Base-by-base conservation (phyloP, 2,329 filamentous ascomycete species). In the Aspergillus sp. region DNA sequence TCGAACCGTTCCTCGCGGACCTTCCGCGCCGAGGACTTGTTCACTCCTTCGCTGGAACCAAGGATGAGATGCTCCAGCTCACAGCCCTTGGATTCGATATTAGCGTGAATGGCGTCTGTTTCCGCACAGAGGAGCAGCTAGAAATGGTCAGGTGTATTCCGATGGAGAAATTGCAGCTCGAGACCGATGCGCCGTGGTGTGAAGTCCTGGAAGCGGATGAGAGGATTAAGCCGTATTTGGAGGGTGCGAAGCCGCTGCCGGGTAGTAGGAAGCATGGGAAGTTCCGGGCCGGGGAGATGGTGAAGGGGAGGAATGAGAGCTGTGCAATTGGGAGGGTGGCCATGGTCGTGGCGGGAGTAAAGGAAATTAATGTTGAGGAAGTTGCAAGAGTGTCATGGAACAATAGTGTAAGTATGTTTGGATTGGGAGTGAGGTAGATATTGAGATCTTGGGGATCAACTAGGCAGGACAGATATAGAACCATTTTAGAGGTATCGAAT, bases 1-100 rank as follows among this genome's bases (percentile, higher is more conserved):
- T 83, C 8, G 64, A 63, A 13, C 73, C 75, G 0, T 82, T 80
- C 56, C 24, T 78, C 0, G 44, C 65, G 0, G 61, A 58, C 4
- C 64, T 81, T 3, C 75, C 76, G 3, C 66, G 69, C 2, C 62
- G 68, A 4, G 93, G 89, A 5, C 83, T 96, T 11, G 93, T 97
- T 49, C 93, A 97, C 76, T 91, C 88, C 66, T 96, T 96, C 69
- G 96, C 92, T 0, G 93, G 92, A 4, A 89, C 89, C 0, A 74
- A 70, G 4, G 63, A 66, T 4, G 74, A 80, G 59, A 81, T 81
- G 78, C 61, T 67, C 26, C 59, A 53, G 15, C 61, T 79, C 0
- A 64, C 73, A 2, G 63, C 62, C 0, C 60, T 80, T 36, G 77
- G 77, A 0, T 63, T 81, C 2, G 72, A 77, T 32, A 66, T 81